phyloP scores from a whole-genome alignment of 306 rosid genomes.

The Cicer chorassanicum region DNA sequence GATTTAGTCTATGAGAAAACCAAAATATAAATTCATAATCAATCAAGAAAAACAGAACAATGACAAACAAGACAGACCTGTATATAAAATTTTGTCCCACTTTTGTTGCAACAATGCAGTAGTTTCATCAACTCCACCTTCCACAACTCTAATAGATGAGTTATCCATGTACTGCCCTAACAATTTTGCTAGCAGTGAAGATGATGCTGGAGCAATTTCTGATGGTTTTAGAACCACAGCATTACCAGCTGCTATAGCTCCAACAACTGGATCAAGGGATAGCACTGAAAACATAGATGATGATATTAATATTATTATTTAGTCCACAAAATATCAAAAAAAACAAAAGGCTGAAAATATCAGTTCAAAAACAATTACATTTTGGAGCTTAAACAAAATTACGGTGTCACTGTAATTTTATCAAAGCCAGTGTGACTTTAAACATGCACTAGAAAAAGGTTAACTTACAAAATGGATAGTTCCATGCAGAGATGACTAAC shows the following conservation, averaged over 20 bases:
- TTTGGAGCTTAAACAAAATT: no score
- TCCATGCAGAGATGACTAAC: conserved; percentile 87
- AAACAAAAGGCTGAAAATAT: not conserved
- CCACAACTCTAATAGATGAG: conserved; percentile 72
- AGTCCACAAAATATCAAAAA: conserved; percentile 1
- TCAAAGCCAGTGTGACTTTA: no score
- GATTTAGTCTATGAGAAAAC: not conserved
- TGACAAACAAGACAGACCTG: conserved; percentile 61
- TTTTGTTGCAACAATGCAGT: conserved; percentile 80
- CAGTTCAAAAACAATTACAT: no score
- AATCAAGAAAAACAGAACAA: conserved; percentile 38
- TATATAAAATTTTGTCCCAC: conserved; percentile 95
- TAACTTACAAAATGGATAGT: conserved; percentile 85
- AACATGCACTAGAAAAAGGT: not conserved
- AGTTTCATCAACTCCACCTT: conserved; percentile 87
- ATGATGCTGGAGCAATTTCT: conserved; percentile 81
- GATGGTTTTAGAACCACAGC: conserved; percentile 94
- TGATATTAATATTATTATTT: not conserved
- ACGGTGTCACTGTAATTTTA: no score
- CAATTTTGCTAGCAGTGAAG: conserved; percentile 73
- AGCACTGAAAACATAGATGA: conserved; percentile 53
- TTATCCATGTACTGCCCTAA: conserved; percentile 71
- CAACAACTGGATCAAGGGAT: conserved; percentile 86
- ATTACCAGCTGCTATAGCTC: conserved; percentile 98
- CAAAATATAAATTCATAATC: not conserved